Evolutionary conservation across 2,329 filamentous ascomycete genomes (phyloP), one percentile per base, ranked within the genome.

Genomic region (Penicillium brasilianum): DNA sequence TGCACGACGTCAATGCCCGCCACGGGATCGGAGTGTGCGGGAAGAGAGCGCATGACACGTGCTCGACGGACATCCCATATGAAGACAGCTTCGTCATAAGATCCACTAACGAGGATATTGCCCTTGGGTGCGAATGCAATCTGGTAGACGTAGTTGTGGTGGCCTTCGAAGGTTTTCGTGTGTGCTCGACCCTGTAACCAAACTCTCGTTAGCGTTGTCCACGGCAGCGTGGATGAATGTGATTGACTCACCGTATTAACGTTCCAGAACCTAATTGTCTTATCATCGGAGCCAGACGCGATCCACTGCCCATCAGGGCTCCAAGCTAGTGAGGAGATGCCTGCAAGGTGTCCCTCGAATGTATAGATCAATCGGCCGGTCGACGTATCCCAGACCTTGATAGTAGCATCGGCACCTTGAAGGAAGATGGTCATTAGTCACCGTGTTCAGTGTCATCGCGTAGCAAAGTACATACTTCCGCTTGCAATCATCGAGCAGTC

Each of bases 91-190:
- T 99, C 95, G 69, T 99, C 95, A 78, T 97, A 98, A 66, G 91
- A 96, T 13, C 95, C 95, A 67, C 91, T 96, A 16, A 93, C 95
- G 36, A 99, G 85, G 74, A 98, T 97, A 73, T 99, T 99, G 25
- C 95, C 95, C 76, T 97, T 98, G 1, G 95, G 95, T n/a, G 92
- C 94, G 77, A 98, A 98, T 6, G 93, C 93, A 36, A 99, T 83
- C 54, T 90, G 92, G 78, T 96, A 97, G 34, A 99, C 89, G 77
- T 98, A 98, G 78, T 96, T 98, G 77, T 97, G 93, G 72, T 99
- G 95, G 2, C 95, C 94, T 25, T 90, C 83, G 66, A 98, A 82
- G 1, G 85, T 83, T 22, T 81, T 83, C 0, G 85, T 84, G 57
- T 88, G 83, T 30, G 85, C 81, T 71, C 85, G 84, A 18, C 85